Base-by-base conservation (phyloP, 2,329 filamentous ascomycete species). In the Xylaria sp. region DNA sequence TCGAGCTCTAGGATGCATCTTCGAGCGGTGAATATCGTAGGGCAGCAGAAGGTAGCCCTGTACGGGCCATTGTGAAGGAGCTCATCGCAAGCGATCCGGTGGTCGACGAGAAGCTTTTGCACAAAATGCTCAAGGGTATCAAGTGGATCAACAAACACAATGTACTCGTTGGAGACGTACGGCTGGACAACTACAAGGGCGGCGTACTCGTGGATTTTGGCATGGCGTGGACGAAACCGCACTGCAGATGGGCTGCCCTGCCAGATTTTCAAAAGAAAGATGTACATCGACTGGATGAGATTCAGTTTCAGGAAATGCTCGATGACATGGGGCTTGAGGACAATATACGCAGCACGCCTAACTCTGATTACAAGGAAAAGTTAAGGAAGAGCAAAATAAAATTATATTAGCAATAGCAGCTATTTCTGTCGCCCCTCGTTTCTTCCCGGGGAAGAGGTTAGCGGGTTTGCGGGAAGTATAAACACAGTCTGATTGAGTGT, bases 31-130 rank as follows among this genome's bases (percentile, higher is more conserved):
- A 59, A 20, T 59, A 48, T 20, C 39, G 57, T 6, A 34, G 15
- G 41, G 34, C 10, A 50, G 57, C 57, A 13, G 57, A 59, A n/a
- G 57, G 57, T 12, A 59, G 57, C 12, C 41, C 57, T 10, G 41
- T 15, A 20, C 23, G 56, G 9, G 57, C 57, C 7, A 31, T 59
- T 12, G 10, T 59, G 3, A 59, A 59, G 23, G 41, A 48, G 2
- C 34, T 34, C 12, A 34, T 59, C 25, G 25, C 23, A 10, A 23
- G 8, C 5, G 57, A 59, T 50, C 2, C 28, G 2, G 9, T 12
- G 7, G 5, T 50, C 9, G 41, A 59, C n/a, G 39, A n/a, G n/a
- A 20, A 34, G 7, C 20, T 25, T 34, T 12, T 8, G n/a, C 18
- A 50, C n/a, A 12, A 48, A 20, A 59, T 59, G 41, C 44, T 50